Evolutionary conservation across 352 stramenopile genomes (phyloP), one percentile per base, ranked within the genome.

Genomic region (Lagenidium sp.): DNA sequence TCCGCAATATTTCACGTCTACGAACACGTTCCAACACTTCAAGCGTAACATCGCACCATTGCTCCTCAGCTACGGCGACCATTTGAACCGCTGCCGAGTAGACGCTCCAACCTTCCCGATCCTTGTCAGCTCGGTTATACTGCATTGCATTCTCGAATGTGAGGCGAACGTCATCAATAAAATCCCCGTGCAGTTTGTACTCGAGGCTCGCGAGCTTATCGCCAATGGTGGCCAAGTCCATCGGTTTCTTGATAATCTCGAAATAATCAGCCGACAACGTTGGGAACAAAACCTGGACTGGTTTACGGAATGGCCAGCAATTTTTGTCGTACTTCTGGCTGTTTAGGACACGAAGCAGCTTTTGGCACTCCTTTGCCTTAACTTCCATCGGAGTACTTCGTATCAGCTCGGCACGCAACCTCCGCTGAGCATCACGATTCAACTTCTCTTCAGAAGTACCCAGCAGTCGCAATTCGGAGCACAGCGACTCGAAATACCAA

Each of bases 301-400:
- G 63, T 29, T 93, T 88, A 19, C 78, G 71, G 53, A 93, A 93
- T 8, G 81, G 81, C 81, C 81, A 91, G 47, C 71, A 86, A 47
- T 87, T 82, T 46, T 90, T 91, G 52, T 89, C 73, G 38, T 91
- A 66, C 59, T 93, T 93, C 41, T 93, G 81, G 41, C 72, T 88
- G 43, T 85, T 82, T n/a, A 93, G 55, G 10, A 83, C 74, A 6
- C 75, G 68, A 24, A 93, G 55, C 21, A 93, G 37, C 41, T 87
- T 89, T 37, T 82, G 60, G 31, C 73, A 89, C 49, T 93, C 81
- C 41, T 83, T 88, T 2, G 77, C 71, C 54, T 91, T 93, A 13
- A 81, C 59, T 39, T 93, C 79, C 46, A 90, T 67, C 0, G 74
- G 63, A 0, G 83, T 59, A 6, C 39, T 66, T 37, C 47, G 63